Percentiles rank a stretch among this genome's conserved stretches.
These are phyloP conservation scores for Pseudocercospora pini-densiflorae DNA, from an alignment of 2,329 filamentous ascomycete genomes.

Conservation along the genomic window DNA sequence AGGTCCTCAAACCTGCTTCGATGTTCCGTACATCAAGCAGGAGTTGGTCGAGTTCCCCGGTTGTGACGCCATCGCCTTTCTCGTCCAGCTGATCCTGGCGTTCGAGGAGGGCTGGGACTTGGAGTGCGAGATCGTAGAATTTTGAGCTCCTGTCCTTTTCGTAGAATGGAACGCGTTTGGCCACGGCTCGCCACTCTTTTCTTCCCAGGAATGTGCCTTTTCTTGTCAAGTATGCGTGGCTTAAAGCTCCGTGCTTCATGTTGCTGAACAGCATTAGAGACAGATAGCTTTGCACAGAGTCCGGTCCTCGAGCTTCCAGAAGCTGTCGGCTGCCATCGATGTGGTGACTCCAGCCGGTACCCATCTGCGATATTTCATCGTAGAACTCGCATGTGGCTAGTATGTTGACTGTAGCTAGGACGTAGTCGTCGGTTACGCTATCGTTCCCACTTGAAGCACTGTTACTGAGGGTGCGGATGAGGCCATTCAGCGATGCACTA, in stretches of 20 bases:
- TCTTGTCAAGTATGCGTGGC: conserved; percentile 32
- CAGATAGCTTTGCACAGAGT: conserved; percentile 30
- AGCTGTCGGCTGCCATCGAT: conserved; percentile 36
- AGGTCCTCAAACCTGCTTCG: conserved; percentile 30
- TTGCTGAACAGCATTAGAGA: conserved; percentile 36
- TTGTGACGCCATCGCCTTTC: background rate
- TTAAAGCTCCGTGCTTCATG: conserved; percentile 34
- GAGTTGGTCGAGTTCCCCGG: conserved; percentile 26
- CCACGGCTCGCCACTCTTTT: conserved; percentile 36
- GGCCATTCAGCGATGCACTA: conserved; percentile 30
- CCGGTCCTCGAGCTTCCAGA: conserved; percentile 35
- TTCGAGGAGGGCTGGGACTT: conserved; percentile 36
- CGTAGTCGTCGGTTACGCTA: conserved; percentile 32
- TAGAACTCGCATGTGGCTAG: conserved; percentile 39
- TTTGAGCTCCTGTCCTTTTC: conserved; percentile 28
- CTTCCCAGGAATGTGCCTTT: conserved; percentile 36
- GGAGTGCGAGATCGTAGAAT: conserved; percentile 38
- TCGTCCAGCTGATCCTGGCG: conserved; percentile 31
- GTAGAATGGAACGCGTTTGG: conserved; percentile 28
- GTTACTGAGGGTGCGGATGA: conserved; percentile 27
- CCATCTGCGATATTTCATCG: conserved; percentile 37
- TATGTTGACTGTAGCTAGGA: conserved; percentile 37
- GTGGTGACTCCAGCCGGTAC: conserved; percentile 36
- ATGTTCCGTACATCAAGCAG: conserved; percentile 29
- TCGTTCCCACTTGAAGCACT: background rate